phyloP scores from a whole-genome alignment of 1,284 basidiomycete genomes.

The Schizopora paradoxa region DNA sequence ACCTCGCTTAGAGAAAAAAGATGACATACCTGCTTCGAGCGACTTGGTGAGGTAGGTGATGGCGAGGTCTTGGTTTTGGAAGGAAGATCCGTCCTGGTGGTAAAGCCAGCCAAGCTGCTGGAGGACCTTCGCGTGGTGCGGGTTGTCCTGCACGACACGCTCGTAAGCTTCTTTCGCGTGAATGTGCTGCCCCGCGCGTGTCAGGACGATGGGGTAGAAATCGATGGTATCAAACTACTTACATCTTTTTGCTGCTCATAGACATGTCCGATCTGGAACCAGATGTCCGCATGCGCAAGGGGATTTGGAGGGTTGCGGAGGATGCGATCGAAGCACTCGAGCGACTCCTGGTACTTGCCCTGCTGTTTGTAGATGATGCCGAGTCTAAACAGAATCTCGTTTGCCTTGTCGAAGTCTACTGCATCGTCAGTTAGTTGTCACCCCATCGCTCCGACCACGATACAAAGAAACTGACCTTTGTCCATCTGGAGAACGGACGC shows the following conservation, averaged over 20 bases:
- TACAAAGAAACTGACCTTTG: constrained; percentile 54
- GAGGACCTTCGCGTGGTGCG: constrained; percentile 92
- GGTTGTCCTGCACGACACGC: constrained; percentile 91
- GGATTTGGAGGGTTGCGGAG: constrained; percentile 93
- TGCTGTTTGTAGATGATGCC: constrained; percentile 99
- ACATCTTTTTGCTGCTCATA: constrained; percentile 96
- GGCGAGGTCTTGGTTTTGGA: constrained; percentile 93
- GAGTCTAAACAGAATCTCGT: constrained; percentile 96
- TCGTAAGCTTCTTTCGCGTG: constrained; percentile 95
- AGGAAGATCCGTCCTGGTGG: constrained; percentile 89
- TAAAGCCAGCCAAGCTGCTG: constrained; percentile 98
- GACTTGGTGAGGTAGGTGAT: constrained; percentile 93
- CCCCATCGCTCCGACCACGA: constrained; percentile 28
- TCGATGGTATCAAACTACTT: constrained; percentile 30
- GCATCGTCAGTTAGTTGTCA: constrained; percentile 33
- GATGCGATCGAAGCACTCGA: constrained; percentile 94
- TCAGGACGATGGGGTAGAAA: neutral
- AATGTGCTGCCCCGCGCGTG: constrained; percentile 57
- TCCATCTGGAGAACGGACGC: constrained; percentile 96
- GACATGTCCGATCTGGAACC: constrained; percentile 99
- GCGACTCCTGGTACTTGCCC: constrained; percentile 81
- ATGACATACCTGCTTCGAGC: constrained; percentile 79
- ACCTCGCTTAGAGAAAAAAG: constrained; percentile 4
- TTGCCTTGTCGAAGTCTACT: constrained; percentile 94
- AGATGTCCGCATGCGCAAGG: constrained; percentile 95